Evolutionary conservation across 2,329 filamentous ascomycete species (phyloP).

Genomic region (Cordyceps javanica): DNA sequence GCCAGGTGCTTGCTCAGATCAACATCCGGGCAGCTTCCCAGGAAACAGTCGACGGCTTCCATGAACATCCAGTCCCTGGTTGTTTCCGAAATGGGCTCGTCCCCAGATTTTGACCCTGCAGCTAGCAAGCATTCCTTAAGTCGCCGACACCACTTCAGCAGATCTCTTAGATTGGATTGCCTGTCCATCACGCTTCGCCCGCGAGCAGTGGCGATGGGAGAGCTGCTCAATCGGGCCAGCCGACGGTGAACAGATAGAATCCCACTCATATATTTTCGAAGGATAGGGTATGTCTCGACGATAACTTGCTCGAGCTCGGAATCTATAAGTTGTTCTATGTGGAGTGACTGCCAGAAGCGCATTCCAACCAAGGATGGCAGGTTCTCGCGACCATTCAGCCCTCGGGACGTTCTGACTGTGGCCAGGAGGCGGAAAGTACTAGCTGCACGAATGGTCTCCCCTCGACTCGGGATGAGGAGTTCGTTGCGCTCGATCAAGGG

Average conservation of each 20-base stretch:
- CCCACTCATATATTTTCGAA: constrained; percentile 56
- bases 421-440: constrained; percentile 87
- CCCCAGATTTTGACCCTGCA: constrained; percentile 56
- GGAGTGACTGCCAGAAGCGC: constrained; percentile 79
- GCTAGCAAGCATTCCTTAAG: constrained; percentile 59
- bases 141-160: constrained; percentile 87
- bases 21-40: constrained; percentile 67
- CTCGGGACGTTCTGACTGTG: constrained; percentile 73
- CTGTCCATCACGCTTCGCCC: constrained; percentile 40
- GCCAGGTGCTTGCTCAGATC: constrained; percentile 55
- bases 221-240: constrained; percentile 45
- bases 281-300: constrained; percentile 59
- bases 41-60: constrained; percentile 89
- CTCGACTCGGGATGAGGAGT: constrained; percentile 80
- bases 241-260: constrained; percentile 55
- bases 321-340: constrained; percentile 58
- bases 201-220: constrained; percentile 28
- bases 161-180: constrained; percentile 65
- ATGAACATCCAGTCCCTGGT: constrained; percentile 80
- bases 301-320: constrained; percentile 73
- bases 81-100: constrained; percentile 66
- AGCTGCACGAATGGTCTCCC: constrained; percentile 76
- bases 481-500: constrained; percentile 91
- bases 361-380: constrained; percentile 72
- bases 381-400: constrained; percentile 60